Conservation (phyloP, 345 rosid genomes). For the Arabidopsis suecica region DNA sequence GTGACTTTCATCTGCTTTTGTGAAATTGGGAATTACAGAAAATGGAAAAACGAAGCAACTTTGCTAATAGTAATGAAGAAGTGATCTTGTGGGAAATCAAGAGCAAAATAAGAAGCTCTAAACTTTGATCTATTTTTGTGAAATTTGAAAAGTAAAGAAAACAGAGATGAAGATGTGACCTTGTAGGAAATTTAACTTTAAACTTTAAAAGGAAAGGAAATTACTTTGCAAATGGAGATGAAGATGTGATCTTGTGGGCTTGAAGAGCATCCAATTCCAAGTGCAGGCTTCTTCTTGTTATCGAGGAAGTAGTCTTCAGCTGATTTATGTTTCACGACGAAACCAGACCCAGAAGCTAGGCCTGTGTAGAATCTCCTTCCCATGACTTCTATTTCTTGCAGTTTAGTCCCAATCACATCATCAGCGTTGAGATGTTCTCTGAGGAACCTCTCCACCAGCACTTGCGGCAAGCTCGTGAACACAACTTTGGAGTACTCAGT, state of each 20-base stretch:
- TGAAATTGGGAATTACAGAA: background rate
- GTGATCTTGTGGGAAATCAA: background rate
- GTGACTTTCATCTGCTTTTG: background rate
- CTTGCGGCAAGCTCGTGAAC: constrained; percentile 77
- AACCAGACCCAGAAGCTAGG: constrained; percentile 64
- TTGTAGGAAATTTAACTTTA: background rate
- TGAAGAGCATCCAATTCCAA: constrained; percentile 60
- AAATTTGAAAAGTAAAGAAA: background rate
- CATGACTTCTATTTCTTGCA: constrained; percentile 47
- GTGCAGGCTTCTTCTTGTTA: constrained; percentile 61
- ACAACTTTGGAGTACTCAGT: constrained; percentile 52
- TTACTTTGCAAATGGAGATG: constrained; percentile 62
- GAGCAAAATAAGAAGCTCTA: no score
- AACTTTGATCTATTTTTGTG: background rate
- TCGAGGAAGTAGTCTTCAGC: constrained; percentile 64
- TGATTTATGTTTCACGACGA: constrained; percentile 65
- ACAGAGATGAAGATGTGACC: background rate
- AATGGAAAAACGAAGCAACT: background rate
- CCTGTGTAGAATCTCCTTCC: constrained; percentile 65
- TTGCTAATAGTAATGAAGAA: background rate
- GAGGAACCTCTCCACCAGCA: constrained; percentile 79
- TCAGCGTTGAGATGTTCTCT: constrained; percentile 68
- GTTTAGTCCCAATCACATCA: constrained; percentile 75
- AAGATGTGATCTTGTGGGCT: constrained; percentile 62
- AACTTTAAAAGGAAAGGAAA: background rate